These are phyloP conservation scores for Penicillium psychrofluorescens DNA, from an alignment of 495 filamentous ascomycete species.

Conservation along the genomic window DNA sequence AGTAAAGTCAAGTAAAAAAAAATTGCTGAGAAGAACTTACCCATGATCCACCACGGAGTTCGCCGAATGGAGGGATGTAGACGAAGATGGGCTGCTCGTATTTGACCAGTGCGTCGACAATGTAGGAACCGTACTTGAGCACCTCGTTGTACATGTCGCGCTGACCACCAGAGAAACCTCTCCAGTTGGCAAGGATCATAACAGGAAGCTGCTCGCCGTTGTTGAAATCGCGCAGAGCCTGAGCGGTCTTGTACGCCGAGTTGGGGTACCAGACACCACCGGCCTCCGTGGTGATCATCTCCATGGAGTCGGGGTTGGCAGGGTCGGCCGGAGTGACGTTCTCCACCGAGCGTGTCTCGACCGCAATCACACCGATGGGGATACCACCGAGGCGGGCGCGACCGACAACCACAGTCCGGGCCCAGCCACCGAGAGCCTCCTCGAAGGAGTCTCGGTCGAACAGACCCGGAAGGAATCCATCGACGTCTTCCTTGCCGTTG, in stretches of 20 bases:
- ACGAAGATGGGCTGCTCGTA: slow-evolving; percentile 98
- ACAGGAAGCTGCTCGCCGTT: slow-evolving; percentile 94
- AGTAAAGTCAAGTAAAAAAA: slow-evolving; percentile 22
- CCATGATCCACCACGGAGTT: slow-evolving; percentile 98
- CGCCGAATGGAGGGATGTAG: slow-evolving; percentile 94
- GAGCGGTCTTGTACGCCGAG: slow-evolving; percentile 98
- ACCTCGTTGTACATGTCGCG: slow-evolving; percentile 99
- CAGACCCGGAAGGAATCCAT: slow-evolving; percentile 80
- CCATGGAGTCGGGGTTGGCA: slow-evolving; percentile 95
- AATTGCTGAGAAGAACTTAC: background rate
- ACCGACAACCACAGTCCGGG: slow-evolving; percentile 90
- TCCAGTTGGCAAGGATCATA: slow-evolving; percentile 99
- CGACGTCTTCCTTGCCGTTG: slow-evolving; percentile 78
- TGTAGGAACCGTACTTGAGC: slow-evolving; percentile 97
- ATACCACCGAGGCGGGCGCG: slow-evolving; percentile 96
- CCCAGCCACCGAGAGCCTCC: slow-evolving; percentile 94
- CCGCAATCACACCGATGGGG: slow-evolving; percentile 95
- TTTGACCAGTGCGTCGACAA: slow-evolving; percentile 95
- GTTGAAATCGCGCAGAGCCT: slow-evolving; percentile 98
- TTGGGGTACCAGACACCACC: slow-evolving; percentile 99
- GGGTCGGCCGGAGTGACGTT: slow-evolving; percentile 97
- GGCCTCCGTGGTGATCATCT: slow-evolving; percentile 87
- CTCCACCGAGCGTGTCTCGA: slow-evolving; percentile 92
- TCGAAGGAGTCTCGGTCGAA: slow-evolving; percentile 97
- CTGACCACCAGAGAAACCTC: slow-evolving; percentile 98